Percentiles rank a stretch among this genome's conserved stretches.
phyloP scores from a whole-genome alignment of 768 basidiomycete species.

The Mycena indigotica region DNA sequence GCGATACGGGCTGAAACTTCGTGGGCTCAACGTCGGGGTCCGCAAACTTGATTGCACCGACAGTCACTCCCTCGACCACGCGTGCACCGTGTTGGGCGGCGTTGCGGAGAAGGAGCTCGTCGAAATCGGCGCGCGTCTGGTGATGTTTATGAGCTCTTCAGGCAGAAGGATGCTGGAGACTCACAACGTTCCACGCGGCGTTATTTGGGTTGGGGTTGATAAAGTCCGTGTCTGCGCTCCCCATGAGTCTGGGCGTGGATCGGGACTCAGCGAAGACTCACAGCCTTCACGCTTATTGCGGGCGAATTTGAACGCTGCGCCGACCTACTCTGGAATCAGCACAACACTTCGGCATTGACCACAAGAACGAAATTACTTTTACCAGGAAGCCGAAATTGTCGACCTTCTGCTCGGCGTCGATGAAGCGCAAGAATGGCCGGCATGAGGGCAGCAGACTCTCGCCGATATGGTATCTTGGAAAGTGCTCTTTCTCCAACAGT shows the following conservation, averaged over 20 bases:
- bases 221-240: slow-evolving; percentile 57
- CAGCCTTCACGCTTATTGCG: slow-evolving; percentile 41
- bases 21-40: slow-evolving; percentile 27
- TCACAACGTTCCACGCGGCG: slow-evolving; percentile 63
- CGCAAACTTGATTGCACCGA: slow-evolving; percentile 38
- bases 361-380: slow-evolving; percentile 29
- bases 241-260: background rate
- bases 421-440: slow-evolving; percentile 37
- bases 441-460: slow-evolving; percentile 42
- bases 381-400: slow-evolving; percentile 33
- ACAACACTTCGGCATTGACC: background rate
- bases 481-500: slow-evolving; percentile 30
- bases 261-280: slow-evolving; percentile 22
- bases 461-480: slow-evolving; percentile 41
- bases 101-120: slow-evolving; percentile 29
- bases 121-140: slow-evolving; percentile 35
- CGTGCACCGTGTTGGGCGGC: slow-evolving; percentile 20
- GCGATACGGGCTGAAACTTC: slow-evolving; percentile 43
- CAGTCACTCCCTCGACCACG: slow-evolving; percentile 24
- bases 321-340: slow-evolving; percentile 31
- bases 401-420: slow-evolving; percentile 39
- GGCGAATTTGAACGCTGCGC: slow-evolving; percentile 45
- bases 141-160: slow-evolving; percentile 48
- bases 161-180: slow-evolving; percentile 30
- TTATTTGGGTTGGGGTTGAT: slow-evolving; percentile 50